Evolutionary conservation across 495 filamentous ascomycete species (phyloP).

Genomic region (Endocarpon pusillum): DNA sequence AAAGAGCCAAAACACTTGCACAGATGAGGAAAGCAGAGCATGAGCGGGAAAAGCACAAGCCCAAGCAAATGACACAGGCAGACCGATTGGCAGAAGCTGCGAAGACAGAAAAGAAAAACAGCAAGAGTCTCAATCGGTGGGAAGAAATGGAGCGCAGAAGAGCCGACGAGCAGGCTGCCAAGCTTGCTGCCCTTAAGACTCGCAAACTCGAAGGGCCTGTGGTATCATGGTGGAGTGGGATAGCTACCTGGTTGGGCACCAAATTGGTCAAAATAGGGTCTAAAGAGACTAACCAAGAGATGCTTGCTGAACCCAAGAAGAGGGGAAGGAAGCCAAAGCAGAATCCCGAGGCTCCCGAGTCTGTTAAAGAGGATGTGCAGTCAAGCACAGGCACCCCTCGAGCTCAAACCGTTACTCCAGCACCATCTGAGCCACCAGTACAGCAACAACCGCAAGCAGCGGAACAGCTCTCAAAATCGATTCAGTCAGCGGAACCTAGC

Average conservation of each 20-base stretch:
- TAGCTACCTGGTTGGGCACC: slow-evolving; percentile 59
- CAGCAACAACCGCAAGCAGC: no score
- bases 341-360: no score
- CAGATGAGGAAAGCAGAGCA: slow-evolving; percentile 49
- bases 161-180: slow-evolving; percentile 62
- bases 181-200: slow-evolving; percentile 70
- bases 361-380: no score
- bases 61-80: slow-evolving; percentile 73
- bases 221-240: slow-evolving; percentile 83
- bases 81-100: slow-evolving; percentile 74
- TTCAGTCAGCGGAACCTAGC: no score
- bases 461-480: no score
- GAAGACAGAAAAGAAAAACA: slow-evolving; percentile 63
- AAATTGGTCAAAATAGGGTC: slow-evolving; percentile 48
- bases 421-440: slow-evolving; percentile 3
- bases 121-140: slow-evolving; percentile 86
- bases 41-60: slow-evolving; percentile 50
- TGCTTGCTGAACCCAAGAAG: slow-evolving; percentile 15
- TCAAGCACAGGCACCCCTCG: no score
- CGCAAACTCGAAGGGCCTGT: slow-evolving; percentile 77
- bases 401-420: slow-evolving; percentile 6
- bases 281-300: slow-evolving; percentile 25
- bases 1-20: slow-evolving; percentile 58
- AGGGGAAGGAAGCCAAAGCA: slow-evolving; percentile 23
- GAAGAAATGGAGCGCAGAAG: slow-evolving; percentile 78